Evolutionary conservation across 192 early-diverging fungal genomes (phyloP), one percentile per base, ranked within the genome.

Genomic region (Spinellus fusiger): DNA sequence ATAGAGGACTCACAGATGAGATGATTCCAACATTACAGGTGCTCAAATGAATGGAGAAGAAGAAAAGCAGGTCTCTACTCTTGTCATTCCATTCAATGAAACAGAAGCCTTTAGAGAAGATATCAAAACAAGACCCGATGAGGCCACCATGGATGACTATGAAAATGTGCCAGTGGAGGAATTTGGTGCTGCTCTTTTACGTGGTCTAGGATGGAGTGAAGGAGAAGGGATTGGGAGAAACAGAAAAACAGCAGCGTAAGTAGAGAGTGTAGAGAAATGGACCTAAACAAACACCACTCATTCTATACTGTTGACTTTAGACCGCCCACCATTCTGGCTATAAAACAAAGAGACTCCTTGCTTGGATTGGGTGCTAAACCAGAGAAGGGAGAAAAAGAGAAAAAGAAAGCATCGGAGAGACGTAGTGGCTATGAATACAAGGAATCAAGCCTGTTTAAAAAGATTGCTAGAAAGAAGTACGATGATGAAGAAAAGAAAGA

Each of bases 151-250:
- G 49, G 86, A 88, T 3, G 87, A 89, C 56, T 96, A 94, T 56
- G 89, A 87, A 48, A 77, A 85, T 0, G 84, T 94, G 1, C 91
- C 94, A 4, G 84, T 96, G 0, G 91, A 95, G 51, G 84, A 87
- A 49, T 96, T 96, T 84, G 94, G 94, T 0, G 78, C 77, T 1
- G 93, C 93, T 0, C 73, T 95, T 59, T 69, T 96, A 50, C 77
- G 91, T 13, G 94, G 94, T 0, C 93, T 95, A 89, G 94, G 94
- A 0, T 95, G 92, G 91, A 84, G 81, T 40, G 83, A 87, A 44
- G 88, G 88, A 32, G 72, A 76, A 49, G 65, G 65, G 0, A 67
- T 67, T 28, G 65, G 65, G n/a, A 50, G 65, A 34, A 67, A 67
- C 48, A 27, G 65, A 26, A 67, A 48, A 15, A 54, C 18, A 33